phyloP scores from a whole-genome alignment of 2,329 filamentous ascomycete genomes.

The Zalaria obscura region DNA sequence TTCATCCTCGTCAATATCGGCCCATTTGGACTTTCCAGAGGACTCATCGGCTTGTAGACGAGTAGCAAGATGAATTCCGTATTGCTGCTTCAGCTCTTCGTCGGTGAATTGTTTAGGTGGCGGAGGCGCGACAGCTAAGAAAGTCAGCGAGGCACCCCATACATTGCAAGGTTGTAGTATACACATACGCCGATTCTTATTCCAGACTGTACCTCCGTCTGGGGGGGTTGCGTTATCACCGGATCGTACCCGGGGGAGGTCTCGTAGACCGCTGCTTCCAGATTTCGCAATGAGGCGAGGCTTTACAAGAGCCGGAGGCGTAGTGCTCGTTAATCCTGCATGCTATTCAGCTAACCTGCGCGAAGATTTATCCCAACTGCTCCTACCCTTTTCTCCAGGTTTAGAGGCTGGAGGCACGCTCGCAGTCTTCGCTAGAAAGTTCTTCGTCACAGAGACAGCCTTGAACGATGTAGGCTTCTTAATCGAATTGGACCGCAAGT shows the following conservation, averaged over 20 bases:
- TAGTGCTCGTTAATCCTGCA: conserved; percentile 6
- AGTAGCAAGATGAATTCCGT: conserved; percentile 72
- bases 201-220: conserved; percentile 68
- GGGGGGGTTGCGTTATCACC: conserved; percentile 33
- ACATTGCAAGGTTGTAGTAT: conserved; percentile 14
- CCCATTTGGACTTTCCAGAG: conserved; percentile 64
- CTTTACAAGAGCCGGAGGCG: conserved; percentile 39
- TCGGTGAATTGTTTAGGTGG: conserved; percentile 75
- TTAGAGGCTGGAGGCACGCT: conserved; percentile 30
- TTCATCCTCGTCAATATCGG: conserved; percentile 78
- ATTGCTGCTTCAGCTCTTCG: conserved; percentile 70
- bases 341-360: neutral
- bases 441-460: conserved; percentile 73
- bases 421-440: conserved; percentile 61
- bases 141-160: too few species aligned
- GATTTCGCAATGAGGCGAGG: conserved; percentile 66
- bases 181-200: conserved; percentile 70
- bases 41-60: conserved; percentile 53
- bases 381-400: conserved; percentile 39
- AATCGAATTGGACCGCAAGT: conserved; percentile 43
- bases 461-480: conserved; percentile 74
- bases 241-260: conserved; percentile 14
- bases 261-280: conserved; percentile 47
- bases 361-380: neutral
- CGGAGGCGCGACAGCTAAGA: conserved; percentile 44